A percentile compares a stretch with the other conserved stretches of the same genome.
phyloP scores from a whole-genome alignment of 208 protist species.

The Leishmania turanica region DNA sequence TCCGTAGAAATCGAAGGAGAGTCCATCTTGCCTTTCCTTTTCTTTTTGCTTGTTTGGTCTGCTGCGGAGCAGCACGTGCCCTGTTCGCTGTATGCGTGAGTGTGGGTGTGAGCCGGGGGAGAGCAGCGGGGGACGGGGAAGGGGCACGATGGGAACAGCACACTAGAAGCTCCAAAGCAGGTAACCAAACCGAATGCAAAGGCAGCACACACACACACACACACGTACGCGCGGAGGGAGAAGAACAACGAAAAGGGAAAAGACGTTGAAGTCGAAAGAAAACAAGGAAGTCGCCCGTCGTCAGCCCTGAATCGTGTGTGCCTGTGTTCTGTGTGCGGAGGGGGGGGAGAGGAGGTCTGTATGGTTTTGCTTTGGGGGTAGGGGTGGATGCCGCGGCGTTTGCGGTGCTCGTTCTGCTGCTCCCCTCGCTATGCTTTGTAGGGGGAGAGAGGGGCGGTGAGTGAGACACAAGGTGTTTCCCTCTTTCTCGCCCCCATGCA shows the following conservation, averaged over 20 bases:
- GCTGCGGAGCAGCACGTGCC: neutral
- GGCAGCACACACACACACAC: neutral
- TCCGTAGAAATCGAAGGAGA: slow-evolving; percentile 51
- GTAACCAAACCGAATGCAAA: neutral
- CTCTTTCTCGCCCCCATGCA: neutral
- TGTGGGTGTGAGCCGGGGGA: neutral
- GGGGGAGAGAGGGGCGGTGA: neutral
- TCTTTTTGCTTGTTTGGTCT: neutral
- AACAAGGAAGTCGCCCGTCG: neutral
- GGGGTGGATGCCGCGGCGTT: neutral
- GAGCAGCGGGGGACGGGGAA: neutral
- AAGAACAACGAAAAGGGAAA: neutral
- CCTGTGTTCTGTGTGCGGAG: neutral
- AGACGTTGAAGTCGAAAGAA: neutral
- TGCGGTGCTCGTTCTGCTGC: neutral
- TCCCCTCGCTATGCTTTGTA: neutral
- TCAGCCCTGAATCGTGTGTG: neutral
- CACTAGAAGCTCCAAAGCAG: neutral
- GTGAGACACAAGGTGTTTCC: neutral
- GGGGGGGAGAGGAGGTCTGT: neutral
- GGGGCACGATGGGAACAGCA: neutral
- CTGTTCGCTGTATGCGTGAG: neutral
- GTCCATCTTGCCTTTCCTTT: slow-evolving; percentile 39
- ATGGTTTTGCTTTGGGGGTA: neutral
- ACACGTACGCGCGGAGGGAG: neutral